Conservation (phyloP, 169 alveolate species). For the Nephromyces sp. region DNA sequence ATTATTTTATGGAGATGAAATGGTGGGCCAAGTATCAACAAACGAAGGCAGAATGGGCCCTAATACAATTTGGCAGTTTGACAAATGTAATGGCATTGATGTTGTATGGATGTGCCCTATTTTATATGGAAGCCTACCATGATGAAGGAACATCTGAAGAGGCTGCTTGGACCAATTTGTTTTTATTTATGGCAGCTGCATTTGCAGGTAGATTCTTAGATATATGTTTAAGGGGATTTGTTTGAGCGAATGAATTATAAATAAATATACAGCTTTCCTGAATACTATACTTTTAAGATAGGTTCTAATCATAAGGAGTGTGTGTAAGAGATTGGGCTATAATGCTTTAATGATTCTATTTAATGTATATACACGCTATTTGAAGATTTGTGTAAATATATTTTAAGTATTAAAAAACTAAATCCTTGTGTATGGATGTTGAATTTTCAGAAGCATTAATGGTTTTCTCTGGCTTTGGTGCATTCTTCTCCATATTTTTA, state of each 20-base stretch:
- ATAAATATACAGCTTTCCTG: too few relatives aligned
- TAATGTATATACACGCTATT: too few relatives aligned
- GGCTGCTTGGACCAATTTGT: slow-evolving; percentile 64
- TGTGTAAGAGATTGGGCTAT: too few relatives aligned
- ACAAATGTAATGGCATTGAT: slow-evolving; percentile 61
- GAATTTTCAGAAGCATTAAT: slow-evolving; percentile 49
- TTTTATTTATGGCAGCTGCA: slow-evolving; percentile 64
- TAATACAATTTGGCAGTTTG: slow-evolving; percentile 64
- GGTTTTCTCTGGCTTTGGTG: slow-evolving; percentile 75
- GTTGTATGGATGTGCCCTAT: slow-evolving; percentile 68
- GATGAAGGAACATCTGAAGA: slow-evolving; percentile 76
- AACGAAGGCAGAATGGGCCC: slow-evolving; percentile 70
- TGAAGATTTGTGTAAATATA: too few relatives aligned
- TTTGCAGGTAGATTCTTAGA: slow-evolving; percentile 37
- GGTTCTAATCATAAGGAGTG: too few relatives aligned
- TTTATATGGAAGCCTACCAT: slow-evolving; percentile 72
- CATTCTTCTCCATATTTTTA: slow-evolving; percentile 59
- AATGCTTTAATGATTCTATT: too few relatives aligned
- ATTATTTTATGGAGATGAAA: slow-evolving; percentile 60
- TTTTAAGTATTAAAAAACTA: neutral
- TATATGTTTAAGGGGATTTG: neutral
- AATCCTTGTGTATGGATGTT: neutral
- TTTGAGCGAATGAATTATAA: too few relatives aligned
- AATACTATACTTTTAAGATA: too few relatives aligned
- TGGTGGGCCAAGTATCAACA: slow-evolving; percentile 77